phyloP scores from a whole-genome alignment of 306 rosid genomes.

The Fagus crenata region DNA sequence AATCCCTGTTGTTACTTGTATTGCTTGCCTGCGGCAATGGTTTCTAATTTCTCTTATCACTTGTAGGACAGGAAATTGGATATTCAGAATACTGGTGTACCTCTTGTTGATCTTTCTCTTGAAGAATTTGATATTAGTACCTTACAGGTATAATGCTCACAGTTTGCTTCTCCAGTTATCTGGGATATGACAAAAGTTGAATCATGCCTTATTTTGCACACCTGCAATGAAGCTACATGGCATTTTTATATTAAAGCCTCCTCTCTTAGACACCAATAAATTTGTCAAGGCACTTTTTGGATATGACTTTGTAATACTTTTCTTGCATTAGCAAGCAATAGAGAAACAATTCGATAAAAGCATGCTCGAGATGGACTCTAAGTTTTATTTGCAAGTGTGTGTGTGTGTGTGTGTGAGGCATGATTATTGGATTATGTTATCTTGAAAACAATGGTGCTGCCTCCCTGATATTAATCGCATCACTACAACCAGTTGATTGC shows the following conservation, averaged over 20 bases:
- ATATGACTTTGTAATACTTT: not conserved
- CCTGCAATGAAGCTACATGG: not conserved
- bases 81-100: conserved; percentile 40
- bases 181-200: not conserved
- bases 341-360: not conserved
- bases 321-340: not conserved
- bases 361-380: not conserved
- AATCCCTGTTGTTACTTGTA: not conserved
- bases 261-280: not conserved
- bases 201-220: conserved; percentile 7
- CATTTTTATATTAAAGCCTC: not conserved
- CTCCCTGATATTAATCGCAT: not conserved
- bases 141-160: conserved; percentile 61
- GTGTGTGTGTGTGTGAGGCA: not conserved
- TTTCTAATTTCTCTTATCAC: conserved; percentile 35
- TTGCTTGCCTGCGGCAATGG: conserved; percentile 23
- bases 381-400: not conserved
- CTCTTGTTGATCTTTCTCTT: conserved; percentile 54
- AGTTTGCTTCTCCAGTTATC: not conserved
- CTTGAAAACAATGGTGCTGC: not conserved
- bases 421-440: not conserved
- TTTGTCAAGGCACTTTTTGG: not conserved
- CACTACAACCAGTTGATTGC: not conserved
- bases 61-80: conserved; percentile 60
- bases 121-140: conserved; percentile 59